Evolutionary conservation across 768 basidiomycete genomes (phyloP).

Genomic region (Fomitopsis serialis): DNA sequence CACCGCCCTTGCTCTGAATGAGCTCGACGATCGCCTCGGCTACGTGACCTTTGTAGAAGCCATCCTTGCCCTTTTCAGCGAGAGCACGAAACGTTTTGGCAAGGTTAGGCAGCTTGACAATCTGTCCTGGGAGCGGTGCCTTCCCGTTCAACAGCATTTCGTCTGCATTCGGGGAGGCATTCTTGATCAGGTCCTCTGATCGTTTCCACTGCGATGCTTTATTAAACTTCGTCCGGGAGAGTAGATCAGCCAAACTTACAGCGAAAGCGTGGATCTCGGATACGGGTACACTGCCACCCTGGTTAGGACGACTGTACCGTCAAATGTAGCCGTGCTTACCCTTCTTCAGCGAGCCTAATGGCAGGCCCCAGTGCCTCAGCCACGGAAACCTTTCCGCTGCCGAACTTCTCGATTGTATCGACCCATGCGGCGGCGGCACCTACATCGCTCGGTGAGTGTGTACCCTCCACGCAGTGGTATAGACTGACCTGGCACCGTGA

Average conservation of each 20-base stretch:
- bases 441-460: slow-evolving; percentile 18
- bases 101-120: slow-evolving; percentile 76
- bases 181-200: slow-evolving; percentile 67
- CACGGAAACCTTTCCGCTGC: slow-evolving; percentile 62
- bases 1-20: slow-evolving; percentile 79
- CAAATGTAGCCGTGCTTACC: slow-evolving; percentile 38
- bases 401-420: slow-evolving; percentile 80
- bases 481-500: slow-evolving; percentile 73
- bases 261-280: slow-evolving; percentile 67
- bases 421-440: slow-evolving; percentile 96
- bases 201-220: slow-evolving; percentile 40
- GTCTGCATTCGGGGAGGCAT: slow-evolving; percentile 77
- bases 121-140: slow-evolving; percentile 81
- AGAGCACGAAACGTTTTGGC: slow-evolving; percentile 80
- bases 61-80: slow-evolving; percentile 78
- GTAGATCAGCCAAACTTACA: slow-evolving; percentile 16
- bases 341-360: slow-evolving; percentile 86
- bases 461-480: not conserved
- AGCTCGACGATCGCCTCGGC: slow-evolving; percentile 88
- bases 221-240: not conserved
- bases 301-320: not conserved
- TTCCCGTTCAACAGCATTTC: slow-evolving; percentile 86
- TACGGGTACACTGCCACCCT: slow-evolving; percentile 64
- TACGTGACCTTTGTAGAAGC: slow-evolving; percentile 90
- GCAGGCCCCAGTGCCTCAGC: slow-evolving; percentile 84